Conservation (phyloP, 2,329 filamentous ascomycete species). For the Pseudofabraea citricarpa region DNA sequence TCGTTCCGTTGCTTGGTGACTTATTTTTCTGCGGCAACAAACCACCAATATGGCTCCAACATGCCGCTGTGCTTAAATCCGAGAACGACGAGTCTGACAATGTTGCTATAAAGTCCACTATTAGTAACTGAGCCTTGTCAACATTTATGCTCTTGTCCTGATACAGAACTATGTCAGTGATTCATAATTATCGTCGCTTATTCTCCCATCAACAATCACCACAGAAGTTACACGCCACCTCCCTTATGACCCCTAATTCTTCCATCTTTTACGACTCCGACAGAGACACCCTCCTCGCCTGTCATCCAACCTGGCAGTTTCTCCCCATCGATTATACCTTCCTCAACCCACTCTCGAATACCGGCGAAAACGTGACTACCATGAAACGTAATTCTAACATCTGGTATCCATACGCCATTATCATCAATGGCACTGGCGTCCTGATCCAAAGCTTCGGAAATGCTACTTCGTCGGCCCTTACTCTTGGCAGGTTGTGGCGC, state of each 20-base stretch:
- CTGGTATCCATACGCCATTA: conserved; percentile 46
- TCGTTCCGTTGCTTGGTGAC: no score
- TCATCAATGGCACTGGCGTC: conserved; percentile 23
- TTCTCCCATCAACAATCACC: no score
- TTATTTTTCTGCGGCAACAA: no score
- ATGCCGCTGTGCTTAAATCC: no score
- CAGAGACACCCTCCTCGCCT: conserved; percentile 76
- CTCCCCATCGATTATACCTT: conserved; percentile 69
- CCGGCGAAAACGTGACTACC: conserved; percentile 79
- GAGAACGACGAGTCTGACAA: no score
- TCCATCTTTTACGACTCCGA: conserved; percentile 64
- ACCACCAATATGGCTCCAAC: no score
- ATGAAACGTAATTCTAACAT: conserved; percentile 63
- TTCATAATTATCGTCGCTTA: no score
- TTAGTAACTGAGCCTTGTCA: no score
- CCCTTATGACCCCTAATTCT: conserved; percentile 56
- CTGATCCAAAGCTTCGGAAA: conserved; percentile 18
- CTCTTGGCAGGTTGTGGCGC: conserved; percentile 23
- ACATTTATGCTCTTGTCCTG: no score
- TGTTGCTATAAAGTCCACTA: no score
- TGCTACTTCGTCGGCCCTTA: conserved; percentile 24
- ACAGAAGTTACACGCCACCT: conserved; percentile 43
- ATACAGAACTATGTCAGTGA: no score
- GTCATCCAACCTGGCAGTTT: conserved; percentile 89
- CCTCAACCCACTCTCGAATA: conserved; percentile 70